These are phyloP conservation scores for Rhododendron vialii DNA, from an alignment of 148 eudicot species.

Conservation along the genomic window DNA sequence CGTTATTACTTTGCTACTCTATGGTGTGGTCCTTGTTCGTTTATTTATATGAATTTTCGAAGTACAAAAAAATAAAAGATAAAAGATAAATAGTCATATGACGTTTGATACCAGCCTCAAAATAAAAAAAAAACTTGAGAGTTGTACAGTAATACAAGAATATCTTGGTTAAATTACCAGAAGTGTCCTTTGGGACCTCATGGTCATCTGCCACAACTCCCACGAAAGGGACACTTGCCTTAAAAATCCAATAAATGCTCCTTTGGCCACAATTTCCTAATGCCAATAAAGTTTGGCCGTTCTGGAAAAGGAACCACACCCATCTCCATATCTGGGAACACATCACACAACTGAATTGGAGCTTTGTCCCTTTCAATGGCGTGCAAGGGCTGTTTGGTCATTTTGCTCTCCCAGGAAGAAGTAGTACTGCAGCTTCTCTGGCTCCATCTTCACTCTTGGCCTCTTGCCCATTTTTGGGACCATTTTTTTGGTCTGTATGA, in stretches of 20 bases:
- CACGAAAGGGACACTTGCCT: slow-evolving; percentile 1
- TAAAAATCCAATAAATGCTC: not conserved
- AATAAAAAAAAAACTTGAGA: not conserved
- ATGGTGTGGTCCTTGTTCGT: no score
- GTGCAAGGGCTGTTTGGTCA: not conserved
- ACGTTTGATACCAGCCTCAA: not conserved
- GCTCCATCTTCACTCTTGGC: not conserved
- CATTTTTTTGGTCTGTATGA: not conserved
- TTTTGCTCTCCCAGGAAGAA: not conserved
- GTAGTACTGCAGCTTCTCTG: not conserved
- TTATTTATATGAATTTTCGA: no score
- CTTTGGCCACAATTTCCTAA: not conserved
- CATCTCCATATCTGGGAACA: not conserved
- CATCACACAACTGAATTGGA: not conserved
- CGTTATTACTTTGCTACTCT: no score
- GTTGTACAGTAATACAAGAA: not conserved
- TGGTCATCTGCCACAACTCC: not conserved
- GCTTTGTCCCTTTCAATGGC: slow-evolving; percentile 12
- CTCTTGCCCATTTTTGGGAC: not conserved
- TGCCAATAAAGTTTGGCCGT: not conserved
- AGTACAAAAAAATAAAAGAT: no score
- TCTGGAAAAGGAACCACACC: not conserved
- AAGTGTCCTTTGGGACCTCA: not conserved
- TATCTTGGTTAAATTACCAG: not conserved
- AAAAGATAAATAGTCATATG: not conserved